phyloP scores from a whole-genome alignment of 768 basidiomycete genomes.

The Boletus eberwhitei region DNA sequence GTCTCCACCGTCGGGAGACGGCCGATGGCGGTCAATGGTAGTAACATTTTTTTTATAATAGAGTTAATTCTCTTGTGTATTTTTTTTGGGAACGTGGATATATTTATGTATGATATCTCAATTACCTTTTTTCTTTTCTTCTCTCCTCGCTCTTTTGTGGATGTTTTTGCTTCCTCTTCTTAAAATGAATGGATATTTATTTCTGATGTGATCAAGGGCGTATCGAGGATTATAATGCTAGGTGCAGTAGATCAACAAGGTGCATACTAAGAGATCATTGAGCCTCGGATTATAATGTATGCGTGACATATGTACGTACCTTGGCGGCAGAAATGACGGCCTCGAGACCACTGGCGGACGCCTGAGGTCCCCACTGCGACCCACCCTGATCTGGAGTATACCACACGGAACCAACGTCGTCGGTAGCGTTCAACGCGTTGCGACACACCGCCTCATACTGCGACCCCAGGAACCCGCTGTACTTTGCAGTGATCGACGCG shows the following conservation, averaged over 20 bases:
- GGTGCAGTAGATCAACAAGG: conserved; percentile 4
- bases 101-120: conserved; percentile 35
- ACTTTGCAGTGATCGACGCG: conserved; percentile 41
- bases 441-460: conserved; percentile 38
- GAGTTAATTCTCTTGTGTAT: not conserved
- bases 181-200: conserved; percentile 11
- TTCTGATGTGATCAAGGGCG: not conserved
- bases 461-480: conserved; percentile 31
- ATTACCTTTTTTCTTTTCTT: conserved; percentile 6
- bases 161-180: conserved; percentile 1
- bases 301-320: conserved; percentile 19
- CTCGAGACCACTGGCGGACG: conserved; percentile 29
- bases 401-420: conserved; percentile 41
- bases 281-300: not conserved
- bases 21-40: conserved; percentile 35
- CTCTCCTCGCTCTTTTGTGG: not conserved
- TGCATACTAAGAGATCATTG: conserved; percentile 13
- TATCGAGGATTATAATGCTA: not conserved
- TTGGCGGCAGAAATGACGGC: conserved; percentile 29
- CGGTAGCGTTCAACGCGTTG: conserved; percentile 37
- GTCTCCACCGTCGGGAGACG: conserved; percentile 42
- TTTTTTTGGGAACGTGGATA: not conserved
- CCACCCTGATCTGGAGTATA: conserved; percentile 28
- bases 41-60: conserved; percentile 20
- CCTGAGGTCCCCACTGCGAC: conserved; percentile 28